Base-by-base conservation (phyloP, 768 basidiomycete genomes). In the Trametes meyenii region DNA sequence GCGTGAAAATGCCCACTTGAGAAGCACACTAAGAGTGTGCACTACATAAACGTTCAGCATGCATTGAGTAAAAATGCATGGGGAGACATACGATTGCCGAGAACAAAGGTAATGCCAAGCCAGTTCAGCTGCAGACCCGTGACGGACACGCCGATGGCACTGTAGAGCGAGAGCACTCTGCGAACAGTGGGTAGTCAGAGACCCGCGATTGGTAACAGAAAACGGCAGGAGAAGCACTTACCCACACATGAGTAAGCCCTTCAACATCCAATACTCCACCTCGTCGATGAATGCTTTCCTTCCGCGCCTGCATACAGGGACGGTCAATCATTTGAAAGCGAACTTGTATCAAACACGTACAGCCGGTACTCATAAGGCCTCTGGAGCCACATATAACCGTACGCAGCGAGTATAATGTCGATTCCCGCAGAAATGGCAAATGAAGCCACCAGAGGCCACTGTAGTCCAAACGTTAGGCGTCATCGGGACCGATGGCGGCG, bases 1-100 rank as follows among this genome's bases (percentile, higher is more conserved):
- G 2, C 4, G 8, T 14, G 26, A 16, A 13, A 35, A 24, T 1
- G 35, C 62, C 23, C n/a, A 63, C 62, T 45, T 63, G 24, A 58
- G 40, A 23, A 63, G 56, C 51, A 58, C 56, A 46, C 62, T 63
- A 45, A 63, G 33, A 17, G 57, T 63, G 56, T 63, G 55, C 39
- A 63, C 62, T 63, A 44, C 2, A 17, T 17, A 42, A 11, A n/a
- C 14, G 16, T 14, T 60, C 44, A 55, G 49, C 2, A 2, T 3
- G 35, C 6, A 16, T n/a, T 5, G 5, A 21, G n/a, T 11, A 12
- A n/a, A 39, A 14, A 38, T 10, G 48, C 24, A 19, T 10, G 19
- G 7, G n/a, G 4, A 17, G 23, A 51, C 62, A 26, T 42, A 63
- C 62, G 40, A 19, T 58, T 63, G 21, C 62, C 62, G 7, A 63